Base-by-base conservation (phyloP, 2,329 filamentous ascomycete genomes). In the Cyclaneusma minus region DNA sequence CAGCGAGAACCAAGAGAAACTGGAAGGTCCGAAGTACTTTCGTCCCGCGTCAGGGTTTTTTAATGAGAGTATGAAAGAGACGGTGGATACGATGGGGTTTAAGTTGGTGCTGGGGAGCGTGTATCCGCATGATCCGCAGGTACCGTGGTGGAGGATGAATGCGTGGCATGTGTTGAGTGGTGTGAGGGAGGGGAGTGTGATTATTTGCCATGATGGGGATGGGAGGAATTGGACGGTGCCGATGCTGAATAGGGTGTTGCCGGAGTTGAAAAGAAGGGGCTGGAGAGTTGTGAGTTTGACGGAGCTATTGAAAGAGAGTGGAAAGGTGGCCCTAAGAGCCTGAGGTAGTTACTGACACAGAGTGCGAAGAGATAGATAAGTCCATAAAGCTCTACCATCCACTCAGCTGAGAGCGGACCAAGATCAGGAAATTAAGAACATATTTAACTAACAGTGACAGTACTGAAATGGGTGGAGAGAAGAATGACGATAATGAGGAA, bases 101-200 rank as follows among this genome's bases (percentile, higher is more conserved):
- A 59, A 62, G 25, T 59, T 89, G 27, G 75, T 84, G n/a, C 55
- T 93, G 20, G 84, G 84, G 3, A 74, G 72, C 48, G 73, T 93
- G 21, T 93, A 91, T 51, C 84, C 84, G 4, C 83, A 92, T 54
- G 84, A 93, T 53, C 73, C 84, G n/a, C 83, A 91, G 58, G 75
- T 93, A 31, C 58, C 59, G 7, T 74, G 66, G 42, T 63, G 68
- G 38, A 55, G 58, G 35, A 38, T 84, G 27, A 93, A 93, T 51
- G 75, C 80, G 6, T 60, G 58, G 37, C 83, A 92, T 54, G 68
- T 92, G 4, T 49, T 92, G 39, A 83, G 79, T 52, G 83, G 84
- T 76, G 58, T 77, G 18, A 58, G 67, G 24, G 73, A 78, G 0
- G 84, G 84, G 0, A 74, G 68, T 15, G 76, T 93, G 30, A 73